Evolutionary conservation across 2,329 filamentous ascomycete genomes (phyloP), one percentile per base, ranked within the genome.

Genomic region (Mollisiaceae sp.): DNA sequence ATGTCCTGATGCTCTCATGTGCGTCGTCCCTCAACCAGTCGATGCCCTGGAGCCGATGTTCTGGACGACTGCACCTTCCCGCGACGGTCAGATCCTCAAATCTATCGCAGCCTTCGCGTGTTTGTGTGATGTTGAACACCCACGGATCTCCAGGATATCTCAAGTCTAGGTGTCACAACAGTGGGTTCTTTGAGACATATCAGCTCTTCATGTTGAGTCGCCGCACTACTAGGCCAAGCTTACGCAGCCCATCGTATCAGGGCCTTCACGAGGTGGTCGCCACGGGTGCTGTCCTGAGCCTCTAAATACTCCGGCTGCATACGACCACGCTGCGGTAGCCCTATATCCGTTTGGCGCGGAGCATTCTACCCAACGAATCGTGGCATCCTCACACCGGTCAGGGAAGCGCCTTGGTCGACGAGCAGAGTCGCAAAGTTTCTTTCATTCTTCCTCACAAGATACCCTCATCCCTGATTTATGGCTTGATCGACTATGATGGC

Each of bases 341-440:
- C 22, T 54, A 50, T 50, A 50, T 50, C 45, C 50, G 50, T 54
- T 54, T 54, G 50, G 11, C n/a, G 14, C 24, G 22, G 50, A 54
- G 24, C 11, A 54, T 15, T 54, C 9, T 32, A 12, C 50, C 50
- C 22, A n/a, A 27, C 24, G 24, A 35, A 27, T 54, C 22, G 24
- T 54, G 24, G 22, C 24, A 2, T 54, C 14, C 50, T 32, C 50
- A 11, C 50, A 6, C 9, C 8, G 9, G 14, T 54, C 27, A 54
- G 3, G 27, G 22, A 9, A 52, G 4, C 8, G 47, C 20, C 11
- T 24, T 6, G 8, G 18, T 9, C 47, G 47, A 20, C 47, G 24
- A 47, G 43, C 2, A 50, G 8, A 50, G 45, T 24, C 22, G n/a
- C n/a, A 50, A 50, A 5, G 45, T 1, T 14, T 50, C 1, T 9